These are phyloP conservation scores for Emmonsiellopsis sp. DNA, from an alignment of 2,329 filamentous ascomycete species.

Conservation along the genomic window DNA sequence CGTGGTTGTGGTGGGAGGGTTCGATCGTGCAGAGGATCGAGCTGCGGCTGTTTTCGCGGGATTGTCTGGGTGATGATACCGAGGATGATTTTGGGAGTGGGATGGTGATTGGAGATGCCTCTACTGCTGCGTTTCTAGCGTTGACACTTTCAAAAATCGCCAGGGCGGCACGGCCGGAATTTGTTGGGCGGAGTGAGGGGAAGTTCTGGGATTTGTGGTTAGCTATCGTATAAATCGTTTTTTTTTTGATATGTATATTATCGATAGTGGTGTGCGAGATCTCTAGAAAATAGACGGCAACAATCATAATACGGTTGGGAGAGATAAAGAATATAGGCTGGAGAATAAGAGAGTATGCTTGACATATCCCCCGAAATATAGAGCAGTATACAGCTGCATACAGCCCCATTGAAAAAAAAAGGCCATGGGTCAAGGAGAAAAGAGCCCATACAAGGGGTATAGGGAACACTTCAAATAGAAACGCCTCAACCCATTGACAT, in stretches of 20 bases:
- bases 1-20: constrained; percentile 21
- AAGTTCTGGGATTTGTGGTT: neutral
- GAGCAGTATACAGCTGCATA: too few species aligned
- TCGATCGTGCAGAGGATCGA: constrained; percentile 17
- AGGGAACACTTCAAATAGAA: too few species aligned
- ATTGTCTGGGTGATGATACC: neutral
- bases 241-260: too few species aligned
- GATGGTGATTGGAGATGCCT: constrained; percentile 6
- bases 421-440: too few species aligned
- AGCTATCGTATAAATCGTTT: neutral
- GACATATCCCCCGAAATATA: too few species aligned
- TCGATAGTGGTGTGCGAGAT: too few species aligned
- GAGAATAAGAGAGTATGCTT: too few species aligned
- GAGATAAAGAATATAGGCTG: too few species aligned
- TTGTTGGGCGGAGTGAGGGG: neutral
- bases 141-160: constrained; percentile 23
- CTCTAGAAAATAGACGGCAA: too few species aligned
- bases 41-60: neutral
- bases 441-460: too few species aligned
- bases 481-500: neutral
- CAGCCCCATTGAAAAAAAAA: too few species aligned
- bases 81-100: constrained; percentile 6
- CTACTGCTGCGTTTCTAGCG: neutral
- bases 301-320: too few species aligned
- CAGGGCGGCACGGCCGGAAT: constrained; percentile 15